phyloP scores from a whole-genome alignment of 2,329 filamentous ascomycete species.

The Gliomastix tumulicola region DNA sequence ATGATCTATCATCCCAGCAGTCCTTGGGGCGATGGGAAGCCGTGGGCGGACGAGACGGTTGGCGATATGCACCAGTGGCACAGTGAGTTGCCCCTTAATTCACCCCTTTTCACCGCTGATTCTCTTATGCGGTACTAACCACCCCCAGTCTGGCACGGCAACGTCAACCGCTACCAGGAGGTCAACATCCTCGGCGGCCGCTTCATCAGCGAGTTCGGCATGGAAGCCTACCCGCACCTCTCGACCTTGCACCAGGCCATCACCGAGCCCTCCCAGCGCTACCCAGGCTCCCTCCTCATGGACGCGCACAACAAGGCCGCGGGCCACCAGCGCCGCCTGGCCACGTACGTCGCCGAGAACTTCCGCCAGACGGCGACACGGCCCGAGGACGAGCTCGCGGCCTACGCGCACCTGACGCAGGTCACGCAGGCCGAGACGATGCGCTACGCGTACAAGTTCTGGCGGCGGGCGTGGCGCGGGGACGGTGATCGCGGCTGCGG shows the following conservation, averaged over 20 bases:
- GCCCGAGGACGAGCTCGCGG: conserved; percentile 47
- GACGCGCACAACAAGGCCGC: conserved; percentile 82
- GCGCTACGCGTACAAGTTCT: conserved; percentile 41
- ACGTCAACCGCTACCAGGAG: conserved; percentile 71
- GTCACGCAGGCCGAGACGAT: conserved; percentile 47
- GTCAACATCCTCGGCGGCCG: conserved; percentile 63
- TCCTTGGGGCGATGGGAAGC: conserved; percentile 58
- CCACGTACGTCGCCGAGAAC: conserved; percentile 71
- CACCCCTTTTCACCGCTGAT: no score
- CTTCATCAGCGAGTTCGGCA: conserved; percentile 78
- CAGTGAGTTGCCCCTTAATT: conserved; percentile 6
- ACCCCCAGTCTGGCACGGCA: conserved; percentile 59
- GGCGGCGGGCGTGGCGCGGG: conserved; percentile 58
- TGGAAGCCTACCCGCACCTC: conserved; percentile 63
- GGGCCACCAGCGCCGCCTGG: conserved; percentile 68
- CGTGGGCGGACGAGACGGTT: conserved; percentile 56
- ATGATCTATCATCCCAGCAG: conserved; percentile 68
- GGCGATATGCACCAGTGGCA: conserved; percentile 77
- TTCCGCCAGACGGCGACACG: conserved; percentile 33
- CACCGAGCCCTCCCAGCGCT: conserved; percentile 39
- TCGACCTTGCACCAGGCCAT: conserved; percentile 63
- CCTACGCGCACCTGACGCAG: conserved; percentile 68
- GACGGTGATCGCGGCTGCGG: conserved; percentile 51
- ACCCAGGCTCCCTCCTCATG: conserved; percentile 63
- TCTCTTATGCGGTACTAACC: no score